phyloP scores from a whole-genome alignment of 495 filamentous ascomycete genomes.

The Penicillium cataractarum region DNA sequence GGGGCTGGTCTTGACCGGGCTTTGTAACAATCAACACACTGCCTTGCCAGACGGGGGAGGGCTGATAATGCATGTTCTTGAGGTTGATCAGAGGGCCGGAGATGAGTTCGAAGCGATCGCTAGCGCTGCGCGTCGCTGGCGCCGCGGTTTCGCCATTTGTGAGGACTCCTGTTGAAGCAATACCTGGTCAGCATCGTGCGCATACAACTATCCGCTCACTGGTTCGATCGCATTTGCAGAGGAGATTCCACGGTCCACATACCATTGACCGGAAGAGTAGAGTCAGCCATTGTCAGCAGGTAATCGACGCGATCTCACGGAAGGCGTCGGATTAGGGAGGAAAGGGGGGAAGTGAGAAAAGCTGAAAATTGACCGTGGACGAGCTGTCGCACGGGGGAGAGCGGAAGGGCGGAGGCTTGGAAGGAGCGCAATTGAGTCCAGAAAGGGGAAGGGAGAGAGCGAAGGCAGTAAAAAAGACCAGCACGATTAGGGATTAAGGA shows the following conservation, averaged over 20 bases:
- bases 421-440: not conserved
- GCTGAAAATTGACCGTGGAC: conserved; percentile 11
- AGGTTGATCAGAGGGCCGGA: conserved; percentile 87
- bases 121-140: conserved; percentile 13
- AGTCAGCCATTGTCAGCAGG: conserved; percentile 18
- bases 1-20: conserved; percentile 59
- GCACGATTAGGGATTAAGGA: too few species aligned
- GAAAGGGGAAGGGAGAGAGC: not conserved
- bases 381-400: conserved; percentile 17
- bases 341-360: conserved; percentile 1
- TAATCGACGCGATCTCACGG: conserved; percentile 14
- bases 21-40: conserved; percentile 80
- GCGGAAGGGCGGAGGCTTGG: conserved; percentile 3
- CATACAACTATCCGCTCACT: not conserved
- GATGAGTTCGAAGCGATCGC: conserved; percentile 48
- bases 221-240: conserved; percentile 4
- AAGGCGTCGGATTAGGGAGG: not conserved
- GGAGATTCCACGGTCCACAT: conserved; percentile 2
- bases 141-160: conserved; percentile 25
- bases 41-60: conserved; percentile 68
- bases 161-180: conserved; percentile 10
- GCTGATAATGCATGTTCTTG: conserved; percentile 71
- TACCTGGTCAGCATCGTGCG: conserved; percentile 5
- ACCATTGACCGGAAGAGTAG: conserved; percentile 19
- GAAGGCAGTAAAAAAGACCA: not conserved